Evolutionary conservation across 768 basidiomycete genomes (phyloP), one percentile per base, ranked within the genome.

Genomic region (Trametopsis cervina): DNA sequence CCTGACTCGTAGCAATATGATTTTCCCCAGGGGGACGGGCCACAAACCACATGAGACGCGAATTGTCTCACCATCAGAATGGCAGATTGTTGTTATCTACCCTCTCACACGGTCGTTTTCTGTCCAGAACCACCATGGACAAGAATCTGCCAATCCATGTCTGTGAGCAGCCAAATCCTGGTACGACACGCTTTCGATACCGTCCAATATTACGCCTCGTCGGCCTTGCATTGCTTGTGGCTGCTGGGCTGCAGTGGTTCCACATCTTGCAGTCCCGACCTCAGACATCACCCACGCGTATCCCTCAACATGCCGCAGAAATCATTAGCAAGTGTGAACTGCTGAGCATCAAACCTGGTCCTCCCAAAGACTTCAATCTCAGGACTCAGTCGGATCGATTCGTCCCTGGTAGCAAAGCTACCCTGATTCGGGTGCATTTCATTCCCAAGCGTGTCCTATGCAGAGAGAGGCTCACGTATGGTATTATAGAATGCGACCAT

Each of bases 351-450:
- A 67, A 44, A 63, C 58, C 77, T 23, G 77, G 73, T 0, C 72
- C 76, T 20, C 66, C 74, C 9, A 36, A 56, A 0, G 54, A 75
- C 47, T 85, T 83, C 49, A 57, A 71, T 50, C 43, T 60, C 12
- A 75, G 85, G 4, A 62, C 64, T 4, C 60, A 66, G 40, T 88
- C 84, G 7, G 86, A 89, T 61, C 73, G 87, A 3, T 87, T 78
- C 55, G 80, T 70, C 7, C 67, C 67, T 2, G 84, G 81, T 2
- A 85, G 88, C 2, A 70, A 69, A 42, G 70, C 87, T 1, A 70
- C 78, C 4, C 69, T 86, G 42, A 74, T 93, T 46, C 75, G 71
- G 48, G 54, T 53, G 26, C 35, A 46, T 35, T 4, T 11, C n/a
- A n/a, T n/a, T n/a, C n/a, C n/a, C n/a, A n/a, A n/a, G n/a, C n/a